Evolutionary conservation across 805 yeast species (phyloP).

Genomic region (Teunomyces gatunensis): DNA sequence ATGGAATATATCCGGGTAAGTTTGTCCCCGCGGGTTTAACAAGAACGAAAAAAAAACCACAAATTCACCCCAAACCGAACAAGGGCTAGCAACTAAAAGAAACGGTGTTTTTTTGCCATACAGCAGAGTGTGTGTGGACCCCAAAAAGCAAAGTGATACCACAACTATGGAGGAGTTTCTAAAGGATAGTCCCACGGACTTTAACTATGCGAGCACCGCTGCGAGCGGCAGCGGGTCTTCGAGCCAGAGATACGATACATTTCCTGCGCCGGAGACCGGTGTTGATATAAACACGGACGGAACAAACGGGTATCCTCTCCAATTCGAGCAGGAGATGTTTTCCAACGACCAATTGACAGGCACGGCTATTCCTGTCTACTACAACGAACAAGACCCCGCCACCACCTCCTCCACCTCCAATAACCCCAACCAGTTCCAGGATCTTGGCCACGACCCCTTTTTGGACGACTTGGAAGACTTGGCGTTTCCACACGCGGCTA

Average conservation of each 20-base stretch:
- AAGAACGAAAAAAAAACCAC: no score
- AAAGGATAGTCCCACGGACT: constrained; percentile 32
- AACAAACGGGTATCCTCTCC: constrained; percentile 12
- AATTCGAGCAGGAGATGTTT: background rate
- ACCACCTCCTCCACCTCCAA: background rate
- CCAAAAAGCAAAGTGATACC: background rate
- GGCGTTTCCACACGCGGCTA: constrained; percentile 9
- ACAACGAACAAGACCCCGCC: background rate
- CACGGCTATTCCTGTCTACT: background rate
- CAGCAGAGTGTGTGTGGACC: no score
- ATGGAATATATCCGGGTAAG: constrained; percentile 8
- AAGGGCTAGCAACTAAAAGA: background rate
- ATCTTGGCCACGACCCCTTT: constrained; percentile 26
- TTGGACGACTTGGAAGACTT: constrained; percentile 29
- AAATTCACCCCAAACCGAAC: background rate
- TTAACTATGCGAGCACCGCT: constrained; percentile 6
- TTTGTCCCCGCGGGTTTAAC: background rate
- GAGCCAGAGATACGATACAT: background rate
- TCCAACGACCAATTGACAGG: background rate
- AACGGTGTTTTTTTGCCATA: background rate
- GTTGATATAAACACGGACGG: background rate
- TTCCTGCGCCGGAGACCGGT: background rate
- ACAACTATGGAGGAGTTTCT: constrained; percentile 29
- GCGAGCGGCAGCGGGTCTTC: constrained; percentile 5
- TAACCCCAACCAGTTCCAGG: background rate